Conservation (phyloP, 192 early-diverging fungal genomes). For the Backusella circina region DNA sequence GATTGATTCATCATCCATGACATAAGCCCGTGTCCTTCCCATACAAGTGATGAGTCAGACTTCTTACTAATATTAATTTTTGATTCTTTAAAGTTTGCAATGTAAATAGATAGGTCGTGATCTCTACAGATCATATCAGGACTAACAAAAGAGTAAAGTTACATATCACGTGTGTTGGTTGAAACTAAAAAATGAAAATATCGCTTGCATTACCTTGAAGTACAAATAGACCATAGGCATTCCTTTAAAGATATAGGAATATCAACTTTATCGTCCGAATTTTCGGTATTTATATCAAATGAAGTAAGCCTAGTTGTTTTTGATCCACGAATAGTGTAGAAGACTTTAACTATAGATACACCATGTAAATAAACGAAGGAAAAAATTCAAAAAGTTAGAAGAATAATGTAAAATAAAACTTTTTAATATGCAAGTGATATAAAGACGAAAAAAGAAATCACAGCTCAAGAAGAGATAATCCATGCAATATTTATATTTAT, state of each 20-base stretch:
- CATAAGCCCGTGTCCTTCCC: slow-evolving; percentile 37
- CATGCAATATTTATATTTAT: slow-evolving; percentile 1
- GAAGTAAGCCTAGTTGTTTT: slow-evolving; percentile 24
- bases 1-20: slow-evolving; percentile 29
- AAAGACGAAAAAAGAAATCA: background rate
- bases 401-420: background rate
- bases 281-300: background rate
- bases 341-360: slow-evolving; percentile 27
- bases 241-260: slow-evolving; percentile 20
- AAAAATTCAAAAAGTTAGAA: background rate
- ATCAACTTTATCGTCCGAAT: background rate
- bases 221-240: slow-evolving; percentile 29
- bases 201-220: slow-evolving; percentile 30
- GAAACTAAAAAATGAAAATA: background rate
- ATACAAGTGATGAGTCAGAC: slow-evolving; percentile 4
- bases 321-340: slow-evolving; percentile 24
- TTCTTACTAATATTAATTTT: background rate
- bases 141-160: slow-evolving; percentile 14
- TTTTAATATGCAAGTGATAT: slow-evolving; percentile 1
- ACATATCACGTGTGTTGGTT: slow-evolving; percentile 14
- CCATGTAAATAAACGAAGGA: background rate
- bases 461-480: background rate
- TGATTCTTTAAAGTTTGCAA: slow-evolving; percentile 29
- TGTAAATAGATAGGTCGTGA: slow-evolving; percentile 32
- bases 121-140: slow-evolving; percentile 34